Conservation (phyloP, 129 eudicot genomes). For the Flaveria robusta region DNA sequence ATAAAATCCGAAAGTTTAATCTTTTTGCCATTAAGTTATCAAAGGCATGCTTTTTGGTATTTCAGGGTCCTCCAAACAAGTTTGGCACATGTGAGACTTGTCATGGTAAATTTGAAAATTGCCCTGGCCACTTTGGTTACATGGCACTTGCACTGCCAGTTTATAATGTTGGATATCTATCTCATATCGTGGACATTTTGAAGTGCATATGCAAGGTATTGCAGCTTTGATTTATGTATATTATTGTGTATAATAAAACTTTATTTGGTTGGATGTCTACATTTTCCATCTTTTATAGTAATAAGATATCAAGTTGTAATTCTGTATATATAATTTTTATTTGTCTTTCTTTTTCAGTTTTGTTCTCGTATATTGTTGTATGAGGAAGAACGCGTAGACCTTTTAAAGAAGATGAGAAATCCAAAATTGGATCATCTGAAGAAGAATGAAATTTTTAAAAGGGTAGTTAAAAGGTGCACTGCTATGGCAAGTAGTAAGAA, state of each 20-base stretch:
- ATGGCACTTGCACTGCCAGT: conserved; percentile 76
- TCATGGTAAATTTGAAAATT: conserved; percentile 51
- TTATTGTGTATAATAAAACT: neutral
- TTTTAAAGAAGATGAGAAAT: conserved; percentile 73
- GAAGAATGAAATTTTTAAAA: conserved; percentile 58
- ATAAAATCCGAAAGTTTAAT: neutral
- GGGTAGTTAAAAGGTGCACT: conserved; percentile 67
- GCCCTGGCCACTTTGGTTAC: conserved; percentile 93
- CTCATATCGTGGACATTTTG: conserved; percentile 77
- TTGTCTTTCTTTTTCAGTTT: conserved; percentile 40
- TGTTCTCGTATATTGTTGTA: conserved; percentile 72
- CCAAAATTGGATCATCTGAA: conserved; percentile 58
- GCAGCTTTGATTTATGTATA: neutral
- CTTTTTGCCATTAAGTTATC: neutral
- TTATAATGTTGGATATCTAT: conserved; percentile 77
- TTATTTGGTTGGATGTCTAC: neutral
- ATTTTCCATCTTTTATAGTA: neutral
- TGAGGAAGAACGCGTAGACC: conserved; percentile 58
- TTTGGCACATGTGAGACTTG: conserved; percentile 69
- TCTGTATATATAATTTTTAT: conserved; percentile 5
- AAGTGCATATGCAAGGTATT: conserved; percentile 97
- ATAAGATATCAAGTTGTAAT: conserved; percentile 12
- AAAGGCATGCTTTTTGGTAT: conserved; percentile 21
- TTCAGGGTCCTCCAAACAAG: conserved; percentile 92
- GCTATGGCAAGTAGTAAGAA: conserved; percentile 55